Conservation (phyloP, 345 rosid species). For the Rubroshorea leprosula region DNA sequence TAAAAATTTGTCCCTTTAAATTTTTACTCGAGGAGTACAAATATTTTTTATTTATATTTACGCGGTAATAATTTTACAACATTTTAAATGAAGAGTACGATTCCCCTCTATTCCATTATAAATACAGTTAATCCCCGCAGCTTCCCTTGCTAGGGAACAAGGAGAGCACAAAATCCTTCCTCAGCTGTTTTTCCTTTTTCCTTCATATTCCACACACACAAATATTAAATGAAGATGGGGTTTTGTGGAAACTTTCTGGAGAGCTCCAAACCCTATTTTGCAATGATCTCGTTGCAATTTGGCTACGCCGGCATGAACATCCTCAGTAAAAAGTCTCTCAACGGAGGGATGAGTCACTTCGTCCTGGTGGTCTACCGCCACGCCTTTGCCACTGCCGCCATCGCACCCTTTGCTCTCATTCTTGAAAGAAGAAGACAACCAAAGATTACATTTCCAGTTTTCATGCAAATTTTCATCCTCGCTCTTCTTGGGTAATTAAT, state of each 20-base stretch:
- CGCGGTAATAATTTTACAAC: too few relatives aligned
- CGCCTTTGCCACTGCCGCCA: constrained; percentile 57
- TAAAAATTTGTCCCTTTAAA: too few relatives aligned
- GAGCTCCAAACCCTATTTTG: constrained; percentile 66
- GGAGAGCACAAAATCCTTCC: too few relatives aligned
- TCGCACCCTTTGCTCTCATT: constrained; percentile 51
- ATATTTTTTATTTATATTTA: too few relatives aligned
- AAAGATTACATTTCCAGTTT: constrained; percentile 65
- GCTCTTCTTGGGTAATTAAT: constrained; percentile 82
- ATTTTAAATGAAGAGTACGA: too few relatives aligned
- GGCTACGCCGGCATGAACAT: constrained; percentile 91
- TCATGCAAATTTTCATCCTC: constrained; percentile 73
- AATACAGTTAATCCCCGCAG: too few relatives aligned
- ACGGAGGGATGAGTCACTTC: constrained; percentile 64
- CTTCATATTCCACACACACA: too few relatives aligned
- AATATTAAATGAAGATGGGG: constrained; percentile 17
- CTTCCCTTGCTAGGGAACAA: too few relatives aligned
- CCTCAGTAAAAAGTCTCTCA: constrained; percentile 64
- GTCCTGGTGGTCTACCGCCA: constrained; percentile 65
- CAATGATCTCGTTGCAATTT: constrained; percentile 77
- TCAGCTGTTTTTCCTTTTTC: too few relatives aligned
- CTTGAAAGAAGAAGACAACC: constrained; percentile 70
- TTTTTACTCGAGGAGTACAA: too few relatives aligned
- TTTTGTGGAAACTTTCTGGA: constrained; percentile 40
- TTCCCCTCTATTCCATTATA: too few relatives aligned